Conservation (phyloP, 2,329 filamentous ascomycete species). For the Penicillium sumatraense region DNA sequence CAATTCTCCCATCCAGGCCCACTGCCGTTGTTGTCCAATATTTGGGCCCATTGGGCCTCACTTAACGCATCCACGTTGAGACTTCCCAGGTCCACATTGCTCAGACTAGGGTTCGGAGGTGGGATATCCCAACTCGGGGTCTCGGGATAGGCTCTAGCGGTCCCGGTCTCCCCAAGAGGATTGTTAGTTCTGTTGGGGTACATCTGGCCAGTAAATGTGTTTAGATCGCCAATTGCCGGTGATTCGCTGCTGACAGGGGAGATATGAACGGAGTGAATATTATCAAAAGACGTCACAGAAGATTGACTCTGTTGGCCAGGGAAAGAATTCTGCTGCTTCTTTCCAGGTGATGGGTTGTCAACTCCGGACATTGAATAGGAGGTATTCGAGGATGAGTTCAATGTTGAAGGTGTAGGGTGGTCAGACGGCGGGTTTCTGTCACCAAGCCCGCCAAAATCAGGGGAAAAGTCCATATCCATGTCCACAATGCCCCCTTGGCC, state of each 20-base stretch:
- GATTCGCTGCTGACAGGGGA: constrained; percentile 19
- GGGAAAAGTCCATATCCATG: constrained; percentile 39
- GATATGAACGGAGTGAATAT: constrained; percentile 17
- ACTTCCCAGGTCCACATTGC: constrained; percentile 23
- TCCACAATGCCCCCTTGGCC: constrained; percentile 12
- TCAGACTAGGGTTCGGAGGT: constrained; percentile 15
- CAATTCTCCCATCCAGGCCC: constrained; percentile 34
- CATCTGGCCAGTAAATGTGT: constrained; percentile 19
- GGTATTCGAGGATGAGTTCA: constrained; percentile 43
- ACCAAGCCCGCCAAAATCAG: constrained; percentile 32
- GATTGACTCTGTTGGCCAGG: constrained; percentile 12
- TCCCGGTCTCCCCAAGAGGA: constrained; percentile 20
- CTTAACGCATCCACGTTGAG: constrained; percentile 32
- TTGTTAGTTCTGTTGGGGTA: constrained; percentile 19
- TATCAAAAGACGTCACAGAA: constrained; percentile 19
- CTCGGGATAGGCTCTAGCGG: constrained; percentile 31
- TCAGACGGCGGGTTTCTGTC: constrained; percentile 39
- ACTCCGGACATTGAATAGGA: constrained; percentile 37
- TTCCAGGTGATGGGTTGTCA: constrained; percentile 33
- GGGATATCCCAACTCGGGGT: constrained; percentile 37
- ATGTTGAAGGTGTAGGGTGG: constrained; percentile 41
- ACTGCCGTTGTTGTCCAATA: constrained; percentile 26
- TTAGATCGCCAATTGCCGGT: constrained; percentile 19
- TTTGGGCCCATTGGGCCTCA: constrained; percentile 43
- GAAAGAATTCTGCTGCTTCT: constrained; percentile 26